Evolutionary conservation across 2,329 filamentous ascomycete species (phyloP).

Genomic region (Aspergillus brunneoviolaceus): DNA sequence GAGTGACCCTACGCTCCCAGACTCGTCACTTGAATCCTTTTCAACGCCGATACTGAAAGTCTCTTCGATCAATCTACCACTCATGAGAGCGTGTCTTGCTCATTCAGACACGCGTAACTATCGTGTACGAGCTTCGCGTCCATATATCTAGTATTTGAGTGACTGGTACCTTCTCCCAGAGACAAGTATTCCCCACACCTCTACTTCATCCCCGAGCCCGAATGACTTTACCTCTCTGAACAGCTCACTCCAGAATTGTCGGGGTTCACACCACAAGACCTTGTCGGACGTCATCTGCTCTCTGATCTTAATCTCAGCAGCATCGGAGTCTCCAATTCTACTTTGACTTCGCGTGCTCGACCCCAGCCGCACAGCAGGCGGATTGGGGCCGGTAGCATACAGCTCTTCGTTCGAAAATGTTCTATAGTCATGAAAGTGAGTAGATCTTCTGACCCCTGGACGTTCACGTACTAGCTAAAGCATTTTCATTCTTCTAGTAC

Average conservation of each 20-base stretch:
- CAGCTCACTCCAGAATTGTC: no score
- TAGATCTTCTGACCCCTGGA: slow-evolving; percentile 7
- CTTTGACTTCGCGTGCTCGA: not conserved
- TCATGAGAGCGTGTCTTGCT: no score
- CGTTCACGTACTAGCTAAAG: not conserved
- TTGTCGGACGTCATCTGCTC: not conserved
- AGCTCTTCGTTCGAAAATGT: slow-evolving; percentile 59
- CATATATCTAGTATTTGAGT: no score
- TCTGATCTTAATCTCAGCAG: not conserved
- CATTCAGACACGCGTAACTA: no score
- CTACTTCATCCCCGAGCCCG: no score
- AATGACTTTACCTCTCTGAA: no score
- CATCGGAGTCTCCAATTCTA: not conserved
- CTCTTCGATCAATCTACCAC: not conserved
- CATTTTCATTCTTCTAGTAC: slow-evolving; percentile 51
- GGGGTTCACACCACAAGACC: not conserved
- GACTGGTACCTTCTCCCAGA: no score
- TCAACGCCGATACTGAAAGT: not conserved
- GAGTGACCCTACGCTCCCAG: not conserved
- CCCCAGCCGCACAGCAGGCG: not conserved
- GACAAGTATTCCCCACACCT: no score
- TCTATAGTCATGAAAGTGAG: slow-evolving; percentile 93
- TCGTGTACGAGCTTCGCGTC: no score
- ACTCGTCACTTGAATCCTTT: not conserved
- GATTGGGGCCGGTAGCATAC: not conserved